Evolutionary conservation across 176 grass and related monocot species (phyloP), one percentile per base, ranked within the genome.

Genomic region (Poa pratensis): DNA sequence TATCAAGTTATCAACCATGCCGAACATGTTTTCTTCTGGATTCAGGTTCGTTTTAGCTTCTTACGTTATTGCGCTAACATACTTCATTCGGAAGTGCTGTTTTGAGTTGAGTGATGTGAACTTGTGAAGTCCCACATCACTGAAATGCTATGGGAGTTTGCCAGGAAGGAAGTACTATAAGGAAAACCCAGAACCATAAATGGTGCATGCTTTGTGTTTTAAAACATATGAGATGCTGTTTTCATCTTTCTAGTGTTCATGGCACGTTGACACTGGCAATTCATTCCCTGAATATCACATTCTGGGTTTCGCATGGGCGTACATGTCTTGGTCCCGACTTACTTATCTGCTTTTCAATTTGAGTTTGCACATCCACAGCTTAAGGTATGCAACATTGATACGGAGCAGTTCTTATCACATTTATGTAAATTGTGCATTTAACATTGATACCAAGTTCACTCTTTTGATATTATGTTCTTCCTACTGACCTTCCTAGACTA

Each of bases 11-110:
- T 49, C 89, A 94, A 78, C 90, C 88, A 26, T 69, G 15, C 81
- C 76, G 24, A 89, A 80, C 64, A 77, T 87, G 77, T 89, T 95
- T 86, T 95, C 91, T 34, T 95, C 89, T 76, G 91, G 89, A 84
- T 92, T 90, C 91, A 98, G 89, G 93, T 95, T 78, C 39, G 30
- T 89, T 52, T 11, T 57, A 15, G 51, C 71, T 30, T 48, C 14
- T 83, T 64, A 73, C 50, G 55, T 71, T 73, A 85, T 19, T 64
- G 20, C 71, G 22, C 14, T 34, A 24, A 30, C 8, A 24, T 67
- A 43, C 55, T 89, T 83, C 79, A 16, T 79, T 67, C 53, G 34
- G 45, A 37, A 27, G 40, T 80, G 5, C 39, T 78, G 46, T 69
- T 83, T 65, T 72, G 39, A 48, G 40, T 81, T 85, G 50, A 45